A percentile compares a stretch with the other conserved stretches of the same genome.
Evolutionary conservation across 345 rosid genomes (phyloP).

Genomic region (Corymbia maculata): DNA sequence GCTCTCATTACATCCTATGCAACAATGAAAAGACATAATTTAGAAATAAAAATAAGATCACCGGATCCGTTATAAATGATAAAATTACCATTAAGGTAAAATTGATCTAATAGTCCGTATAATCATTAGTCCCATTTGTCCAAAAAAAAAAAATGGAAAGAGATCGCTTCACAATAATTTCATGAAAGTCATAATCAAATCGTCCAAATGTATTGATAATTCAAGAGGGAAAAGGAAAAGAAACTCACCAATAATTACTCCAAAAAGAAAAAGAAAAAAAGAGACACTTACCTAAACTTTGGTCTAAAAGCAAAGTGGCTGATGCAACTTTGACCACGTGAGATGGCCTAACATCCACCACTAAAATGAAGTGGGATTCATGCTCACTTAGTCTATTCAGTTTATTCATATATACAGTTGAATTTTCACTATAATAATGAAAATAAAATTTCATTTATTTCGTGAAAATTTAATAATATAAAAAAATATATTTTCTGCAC

Average conservation of each 20-base stretch:
- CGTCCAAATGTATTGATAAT: background rate
- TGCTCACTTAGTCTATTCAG: background rate
- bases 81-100: background rate
- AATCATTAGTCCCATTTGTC: background rate
- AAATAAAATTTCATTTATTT: background rate
- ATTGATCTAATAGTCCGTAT: background rate
- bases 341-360: background rate
- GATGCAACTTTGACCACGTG: background rate
- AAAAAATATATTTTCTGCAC: background rate
- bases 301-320: background rate
- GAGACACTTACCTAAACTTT: background rate
- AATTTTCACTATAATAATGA: background rate
- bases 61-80: background rate
- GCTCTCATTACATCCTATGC: too few relatives aligned
- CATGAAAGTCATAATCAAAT: background rate
- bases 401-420: background rate
- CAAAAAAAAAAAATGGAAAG: background rate
- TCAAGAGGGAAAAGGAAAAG: background rate
- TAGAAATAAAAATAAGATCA: background rate
- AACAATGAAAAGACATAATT: background rate
- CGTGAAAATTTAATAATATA: background rate
- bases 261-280: background rate
- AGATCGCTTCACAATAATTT: background rate
- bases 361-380: background rate
- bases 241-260: background rate